Evolutionary conservation across 129 eudicot genomes (phyloP).

Genomic region (Centella asiatica): DNA sequence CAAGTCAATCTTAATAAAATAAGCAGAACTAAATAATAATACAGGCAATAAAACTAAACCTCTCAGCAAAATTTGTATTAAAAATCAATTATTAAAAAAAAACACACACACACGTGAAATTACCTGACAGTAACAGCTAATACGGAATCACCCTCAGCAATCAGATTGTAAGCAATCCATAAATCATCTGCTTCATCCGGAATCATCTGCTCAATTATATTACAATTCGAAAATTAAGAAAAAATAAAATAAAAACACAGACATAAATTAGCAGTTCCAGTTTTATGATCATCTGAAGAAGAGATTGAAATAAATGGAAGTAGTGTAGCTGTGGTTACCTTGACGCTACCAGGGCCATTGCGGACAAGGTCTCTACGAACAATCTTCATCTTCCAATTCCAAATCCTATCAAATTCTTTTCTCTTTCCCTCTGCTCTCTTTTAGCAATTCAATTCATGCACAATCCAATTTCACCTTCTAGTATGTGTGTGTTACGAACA

Average conservation of each 20-base stretch:
- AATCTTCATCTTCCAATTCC: conserved; percentile 69
- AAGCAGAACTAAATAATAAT: too few species aligned
- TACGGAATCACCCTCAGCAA: conserved; percentile 58
- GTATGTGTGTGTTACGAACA: too few species aligned
- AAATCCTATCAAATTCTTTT: too few species aligned
- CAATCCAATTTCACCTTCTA: neutral
- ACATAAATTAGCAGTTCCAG: neutral
- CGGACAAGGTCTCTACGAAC: conserved; percentile 52
- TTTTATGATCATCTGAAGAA: too few species aligned
- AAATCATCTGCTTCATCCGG: conserved; percentile 77
- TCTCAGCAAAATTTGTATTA: too few species aligned
- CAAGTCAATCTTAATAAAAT: too few species aligned
- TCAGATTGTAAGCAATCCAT: conserved; percentile 82
- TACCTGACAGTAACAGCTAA: conserved; percentile 80
- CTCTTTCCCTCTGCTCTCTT: too few species aligned
- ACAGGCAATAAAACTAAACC: too few species aligned
- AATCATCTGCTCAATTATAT: conserved; percentile 49
- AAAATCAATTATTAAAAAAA: too few species aligned
- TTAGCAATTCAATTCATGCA: neutral
- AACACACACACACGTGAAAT: too few species aligned
- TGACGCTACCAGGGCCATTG: conserved; percentile 67
- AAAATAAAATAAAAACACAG: neutral
- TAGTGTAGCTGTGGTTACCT: conserved; percentile 24
- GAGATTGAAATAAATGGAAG: too few species aligned
- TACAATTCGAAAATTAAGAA: neutral